phyloP scores from a whole-genome alignment of 2,329 filamentous ascomycete genomes.

The Apiospora pterosperma region DNA sequence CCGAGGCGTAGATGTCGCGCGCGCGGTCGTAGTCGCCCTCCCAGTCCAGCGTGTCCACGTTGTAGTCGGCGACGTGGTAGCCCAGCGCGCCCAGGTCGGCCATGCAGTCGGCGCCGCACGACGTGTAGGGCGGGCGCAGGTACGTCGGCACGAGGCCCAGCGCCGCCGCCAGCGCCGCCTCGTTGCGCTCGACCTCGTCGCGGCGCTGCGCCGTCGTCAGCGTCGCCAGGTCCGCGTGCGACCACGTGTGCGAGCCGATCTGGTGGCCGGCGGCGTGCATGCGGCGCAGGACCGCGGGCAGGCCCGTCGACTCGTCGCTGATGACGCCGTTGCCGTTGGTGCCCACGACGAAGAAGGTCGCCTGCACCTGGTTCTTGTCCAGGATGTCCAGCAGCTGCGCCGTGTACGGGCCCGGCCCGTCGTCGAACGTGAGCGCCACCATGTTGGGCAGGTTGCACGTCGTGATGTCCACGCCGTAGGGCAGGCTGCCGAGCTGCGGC shows the following conservation, averaged over 20 bases:
- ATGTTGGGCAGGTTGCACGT: constrained; percentile 11
- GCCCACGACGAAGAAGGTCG: constrained; percentile 29
- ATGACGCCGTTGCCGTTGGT: constrained; percentile 37
- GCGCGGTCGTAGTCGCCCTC: constrained; percentile 18
- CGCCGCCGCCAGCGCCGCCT: constrained; percentile 40
- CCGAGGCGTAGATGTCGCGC: background rate
- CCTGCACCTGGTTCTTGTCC: constrained; percentile 9
- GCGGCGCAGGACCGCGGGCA: constrained; percentile 36
- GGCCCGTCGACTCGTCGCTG: constrained; percentile 18
- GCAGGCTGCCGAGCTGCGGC: background rate
- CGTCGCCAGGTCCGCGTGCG: constrained; percentile 37
- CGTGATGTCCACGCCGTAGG: constrained; percentile 9
- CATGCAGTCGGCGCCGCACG: constrained; percentile 5
- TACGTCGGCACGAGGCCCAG: constrained; percentile 45
- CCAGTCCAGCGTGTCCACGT: constrained; percentile 10
- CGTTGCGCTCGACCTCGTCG: constrained; percentile 40
- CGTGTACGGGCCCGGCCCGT: constrained; percentile 20
- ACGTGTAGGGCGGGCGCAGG: constrained; percentile 11
- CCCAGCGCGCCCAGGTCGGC: constrained; percentile 3
- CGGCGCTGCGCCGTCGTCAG: constrained; percentile 29
- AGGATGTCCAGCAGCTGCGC: constrained; percentile 16
- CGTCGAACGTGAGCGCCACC: constrained; percentile 23
- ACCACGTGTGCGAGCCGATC: constrained; percentile 45
- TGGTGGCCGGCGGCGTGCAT: constrained; percentile 45
- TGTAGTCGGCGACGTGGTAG: constrained; percentile 8